Evolutionary conservation across 345 rosid genomes (phyloP).

Genomic region (Combretum micranthum): DNA sequence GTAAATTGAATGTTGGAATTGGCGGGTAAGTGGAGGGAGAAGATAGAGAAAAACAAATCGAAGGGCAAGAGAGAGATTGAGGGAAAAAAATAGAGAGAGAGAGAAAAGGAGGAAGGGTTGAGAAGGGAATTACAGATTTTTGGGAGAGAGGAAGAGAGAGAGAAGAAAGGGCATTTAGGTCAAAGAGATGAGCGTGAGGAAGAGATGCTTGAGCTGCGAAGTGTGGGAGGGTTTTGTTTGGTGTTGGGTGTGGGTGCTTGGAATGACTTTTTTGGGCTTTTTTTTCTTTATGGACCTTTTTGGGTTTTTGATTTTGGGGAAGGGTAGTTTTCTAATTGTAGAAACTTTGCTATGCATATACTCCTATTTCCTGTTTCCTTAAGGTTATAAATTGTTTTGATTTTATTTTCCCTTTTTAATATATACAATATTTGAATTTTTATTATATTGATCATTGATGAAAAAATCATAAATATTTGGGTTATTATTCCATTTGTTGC

Average conservation of each 20-base stretch:
- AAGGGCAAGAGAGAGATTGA: constrained; percentile 31
- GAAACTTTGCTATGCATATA: too few relatives aligned
- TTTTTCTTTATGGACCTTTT: not conserved
- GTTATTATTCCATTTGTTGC: too few relatives aligned
- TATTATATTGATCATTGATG: too few relatives aligned
- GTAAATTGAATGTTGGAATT: constrained; percentile 11
- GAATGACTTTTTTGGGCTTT: constrained; percentile 29
- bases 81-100: constrained; percentile 39
- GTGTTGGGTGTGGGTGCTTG: constrained; percentile 3
- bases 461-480: too few relatives aligned
- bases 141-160: constrained; percentile 11
- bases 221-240: not conserved
- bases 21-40: constrained; percentile 40
- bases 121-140: constrained; percentile 21
- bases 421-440: too few relatives aligned
- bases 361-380: too few relatives aligned
- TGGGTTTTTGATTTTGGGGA: too few relatives aligned
- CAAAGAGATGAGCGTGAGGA: constrained; percentile 6
- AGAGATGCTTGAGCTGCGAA: too few relatives aligned
- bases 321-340: too few relatives aligned
- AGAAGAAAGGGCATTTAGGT: constrained; percentile 29
- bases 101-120: constrained; percentile 31
- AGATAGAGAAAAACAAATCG: constrained; percentile 25
- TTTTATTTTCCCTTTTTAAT: too few relatives aligned
- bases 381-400: too few relatives aligned